These are phyloP conservation scores for Macrolepiota fuliginosa DNA, from an alignment of 768 basidiomycete species.

Conservation along the genomic window DNA sequence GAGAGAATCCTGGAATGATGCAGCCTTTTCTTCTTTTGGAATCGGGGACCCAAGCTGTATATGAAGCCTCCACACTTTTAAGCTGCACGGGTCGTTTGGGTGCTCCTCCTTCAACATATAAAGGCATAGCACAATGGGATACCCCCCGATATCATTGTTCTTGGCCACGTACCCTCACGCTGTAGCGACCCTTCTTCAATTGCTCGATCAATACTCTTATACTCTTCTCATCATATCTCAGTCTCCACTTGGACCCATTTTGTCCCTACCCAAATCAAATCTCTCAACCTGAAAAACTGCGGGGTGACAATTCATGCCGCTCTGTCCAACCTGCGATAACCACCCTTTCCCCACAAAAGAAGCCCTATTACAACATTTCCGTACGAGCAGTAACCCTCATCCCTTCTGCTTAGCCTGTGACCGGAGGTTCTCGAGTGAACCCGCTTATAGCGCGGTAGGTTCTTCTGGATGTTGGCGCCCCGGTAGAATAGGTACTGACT, in stretches of 20 bases:
- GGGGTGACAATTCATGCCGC: slow-evolving; percentile 26
- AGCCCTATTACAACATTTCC: slow-evolving; percentile 36
- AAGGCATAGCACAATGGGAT: background rate
- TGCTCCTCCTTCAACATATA: slow-evolving; percentile 9
- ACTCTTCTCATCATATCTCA: slow-evolving; percentile 4
- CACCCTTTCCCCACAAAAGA: slow-evolving; percentile 32
- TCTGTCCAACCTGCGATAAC: slow-evolving; percentile 35
- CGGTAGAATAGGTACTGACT: background rate
- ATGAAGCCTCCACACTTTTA: slow-evolving; percentile 11
- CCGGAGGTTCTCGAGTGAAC: slow-evolving; percentile 31
- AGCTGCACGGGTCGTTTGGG: slow-evolving; percentile 4
- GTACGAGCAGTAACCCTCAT: slow-evolving; percentile 31
- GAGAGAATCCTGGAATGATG: slow-evolving; percentile 13
- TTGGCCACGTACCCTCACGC: slow-evolving; percentile 3
- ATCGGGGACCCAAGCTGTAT: slow-evolving; percentile 5
- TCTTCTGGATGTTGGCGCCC: background rate
- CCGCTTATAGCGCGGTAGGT: slow-evolving; percentile 36
- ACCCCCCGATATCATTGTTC: background rate
- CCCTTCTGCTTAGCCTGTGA: slow-evolving; percentile 34
- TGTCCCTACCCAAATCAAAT: background rate
- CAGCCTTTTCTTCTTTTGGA: slow-evolving; percentile 7
- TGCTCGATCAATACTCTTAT: slow-evolving; percentile 7
- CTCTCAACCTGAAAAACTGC: background rate
- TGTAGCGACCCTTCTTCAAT: background rate
- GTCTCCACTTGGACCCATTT: background rate